Evolutionary conservation across 176 grass and related monocot genomes (phyloP), one percentile per base, ranked within the genome.

Genomic region (Juncus effusus): DNA sequence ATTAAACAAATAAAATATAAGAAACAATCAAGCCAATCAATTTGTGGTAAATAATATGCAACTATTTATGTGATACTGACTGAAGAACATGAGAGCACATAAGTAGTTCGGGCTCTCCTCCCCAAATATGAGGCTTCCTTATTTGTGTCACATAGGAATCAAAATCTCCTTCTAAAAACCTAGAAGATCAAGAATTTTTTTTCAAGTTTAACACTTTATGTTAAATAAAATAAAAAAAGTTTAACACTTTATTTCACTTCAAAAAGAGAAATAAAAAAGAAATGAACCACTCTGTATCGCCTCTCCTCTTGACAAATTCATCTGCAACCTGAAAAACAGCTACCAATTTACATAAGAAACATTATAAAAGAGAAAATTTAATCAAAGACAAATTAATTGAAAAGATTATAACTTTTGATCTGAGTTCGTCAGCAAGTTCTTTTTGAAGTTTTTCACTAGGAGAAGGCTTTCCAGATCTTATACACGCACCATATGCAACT

Each of bases 1-100:
- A 12, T 52, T 7, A 52, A 10, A 16, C 36, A 12, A 41, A 40
- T 41, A 56, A 55, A 56, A 40, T 15, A n/a, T 56, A 13, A 40
- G 16, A 61, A 36, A 61, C 2, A 39, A 11, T 38, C 3, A 54
- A 7, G 10, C 10, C 51, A 60, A 10, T 2, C 14, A 54, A 64
- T 5, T 56, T 0, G 6, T 2, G 16, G 36, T 41, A n/a, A 40
- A 6, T 35, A 15, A 42, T 42, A 45, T 0, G 11, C 42, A 9
- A 28, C 47, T 36, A 19, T 6, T 65, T 19, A 66, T 59, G 54
- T 10, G 40, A 40, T 16, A 14, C 69, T 60, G 67, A 99, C 94
- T 52, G 44, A 58, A 99, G 88, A 76, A 99, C 94, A 77, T 99
- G 94, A 10, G 88, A 89, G 73, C 88, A 99, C 88, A 99, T 99